Base-by-base conservation (phyloP, 2,329 filamentous ascomycete species). In the Thelonectria discophora region DNA sequence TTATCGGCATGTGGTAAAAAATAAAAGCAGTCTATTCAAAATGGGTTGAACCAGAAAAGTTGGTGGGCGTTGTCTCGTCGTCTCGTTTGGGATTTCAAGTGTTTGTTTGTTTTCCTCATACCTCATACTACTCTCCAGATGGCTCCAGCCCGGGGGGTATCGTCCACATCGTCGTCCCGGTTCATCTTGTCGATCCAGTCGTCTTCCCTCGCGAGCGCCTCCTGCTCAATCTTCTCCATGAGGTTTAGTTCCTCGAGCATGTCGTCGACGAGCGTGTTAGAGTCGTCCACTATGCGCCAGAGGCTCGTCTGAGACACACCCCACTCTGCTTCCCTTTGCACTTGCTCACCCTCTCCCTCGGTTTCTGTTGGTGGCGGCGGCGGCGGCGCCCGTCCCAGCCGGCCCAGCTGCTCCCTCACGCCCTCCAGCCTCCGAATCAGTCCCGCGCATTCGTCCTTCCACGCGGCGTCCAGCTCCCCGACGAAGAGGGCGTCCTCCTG, bases 221-320 rank as follows among this genome's bases (percentile, higher is more conserved):
- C 86, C 48, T 76, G 77, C 75, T 89, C 86, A 58, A 91, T 84
- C 68, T 82, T 80, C 57, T 81, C 81, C 88, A 91, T 90, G 61
- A 83, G 62, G n/a, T 74, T 74, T 64, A 91, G 76, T 77, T 90
- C 88, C n/a, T 77, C 78, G 46, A 88, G 74, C 87, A 90, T 90
- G 37, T 82, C 85, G 49, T 77, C 71, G 12, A 89, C 80, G 46
- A 90, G 73, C 15, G 69, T 70, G 20, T 78, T 73, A 57, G 82
- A 85, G 2, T 78, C 81, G 7, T 73, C 74, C 40, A 90, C 72
- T 65, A 87, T 80, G 27, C 77, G 73, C 20, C 70, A 76, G 56
- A 89, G 69, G 60, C 80, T 84, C 15, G 74, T 57, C 40, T 71
- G 27, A 58, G 72, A 64, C 12, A 52, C 50, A 5, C 12, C 48